These are phyloP conservation scores for Pisolithus sp. DNA, from an alignment of 768 basidiomycete genomes.

Conservation along the genomic window DNA sequence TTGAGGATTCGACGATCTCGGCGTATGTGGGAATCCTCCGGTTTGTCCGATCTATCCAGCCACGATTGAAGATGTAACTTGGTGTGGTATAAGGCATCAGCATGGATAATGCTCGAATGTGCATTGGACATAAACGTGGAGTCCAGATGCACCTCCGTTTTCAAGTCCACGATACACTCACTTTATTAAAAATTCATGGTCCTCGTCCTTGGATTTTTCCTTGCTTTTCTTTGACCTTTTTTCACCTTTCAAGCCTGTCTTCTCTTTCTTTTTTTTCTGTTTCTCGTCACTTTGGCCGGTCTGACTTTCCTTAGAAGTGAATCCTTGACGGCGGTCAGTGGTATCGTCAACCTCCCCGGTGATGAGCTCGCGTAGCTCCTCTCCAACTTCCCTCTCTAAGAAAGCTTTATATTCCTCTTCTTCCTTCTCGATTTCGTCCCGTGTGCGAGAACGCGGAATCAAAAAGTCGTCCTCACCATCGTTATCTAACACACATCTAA, in stretches of 20 bases:
- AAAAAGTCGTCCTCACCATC: conserved; percentile 64
- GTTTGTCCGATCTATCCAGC: conserved; percentile 84
- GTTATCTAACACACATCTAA: conserved; percentile 27
- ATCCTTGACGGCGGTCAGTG: conserved; percentile 13
- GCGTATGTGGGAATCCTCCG: conserved; percentile 78
- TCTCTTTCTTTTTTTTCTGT: conserved; percentile 29
- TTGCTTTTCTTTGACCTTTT: conserved; percentile 26
- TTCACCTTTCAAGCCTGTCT: conserved; percentile 27
- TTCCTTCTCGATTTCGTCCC: conserved; percentile 69
- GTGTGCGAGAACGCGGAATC: conserved; percentile 66
- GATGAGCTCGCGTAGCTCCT: conserved; percentile 63
- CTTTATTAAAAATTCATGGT: conserved; percentile 90
- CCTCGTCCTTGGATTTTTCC: conserved; percentile 46
- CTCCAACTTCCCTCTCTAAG: conserved; percentile 75
- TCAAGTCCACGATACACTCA: conserved; percentile 33
- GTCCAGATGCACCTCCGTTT: no score
- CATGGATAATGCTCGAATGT: not conserved
- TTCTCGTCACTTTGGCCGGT: conserved; percentile 22
- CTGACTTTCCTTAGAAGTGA: conserved; percentile 15
- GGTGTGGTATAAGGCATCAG: not conserved
- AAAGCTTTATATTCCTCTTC: conserved; percentile 84
- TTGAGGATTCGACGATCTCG: conserved; percentile 54
- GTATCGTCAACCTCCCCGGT: conserved; percentile 34
- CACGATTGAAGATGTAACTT: conserved; percentile 95
- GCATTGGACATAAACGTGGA: not conserved